Conservation (phyloP, 768 basidiomycete species). For the Clitopilus passeckerianus region DNA sequence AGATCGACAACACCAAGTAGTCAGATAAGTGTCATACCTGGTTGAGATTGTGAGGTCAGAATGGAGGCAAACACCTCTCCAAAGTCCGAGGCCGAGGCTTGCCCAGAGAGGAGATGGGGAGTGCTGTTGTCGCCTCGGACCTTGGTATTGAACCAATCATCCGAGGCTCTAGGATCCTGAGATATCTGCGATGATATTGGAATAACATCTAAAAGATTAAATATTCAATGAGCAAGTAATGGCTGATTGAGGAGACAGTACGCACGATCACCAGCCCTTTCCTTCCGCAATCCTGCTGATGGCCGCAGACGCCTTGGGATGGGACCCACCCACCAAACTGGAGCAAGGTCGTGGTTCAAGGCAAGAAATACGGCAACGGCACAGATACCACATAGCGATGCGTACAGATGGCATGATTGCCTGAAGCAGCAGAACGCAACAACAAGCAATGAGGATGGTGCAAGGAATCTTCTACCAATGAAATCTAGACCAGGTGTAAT, state of each 20-base stretch:
- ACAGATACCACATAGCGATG: neutral
- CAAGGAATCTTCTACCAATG: neutral
- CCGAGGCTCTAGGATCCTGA: neutral
- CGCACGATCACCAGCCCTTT: too few species aligned
- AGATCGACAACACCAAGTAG: neutral
- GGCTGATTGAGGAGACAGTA: too few species aligned
- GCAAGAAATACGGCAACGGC: neutral
- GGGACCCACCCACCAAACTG: neutral
- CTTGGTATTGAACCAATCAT: too few species aligned
- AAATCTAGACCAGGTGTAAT: neutral
- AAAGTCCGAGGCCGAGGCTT: neutral
- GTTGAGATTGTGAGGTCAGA: neutral
- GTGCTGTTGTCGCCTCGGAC: too few species aligned
- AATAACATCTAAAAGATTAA: neutral
- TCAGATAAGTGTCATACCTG: neutral
- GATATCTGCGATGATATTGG: too few species aligned
- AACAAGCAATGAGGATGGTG: neutral
- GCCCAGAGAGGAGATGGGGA: too few species aligned
- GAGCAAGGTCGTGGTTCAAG: neutral
- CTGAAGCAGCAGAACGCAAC: neutral
- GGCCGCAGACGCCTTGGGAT: neutral
- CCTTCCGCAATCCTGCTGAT: too few species aligned
- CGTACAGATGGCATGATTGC: neutral
- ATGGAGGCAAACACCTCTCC: neutral
- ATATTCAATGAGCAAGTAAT: too few species aligned